Base-by-base conservation (phyloP, 768 basidiomycete genomes). In the Cystobasidium tubakii region DNA sequence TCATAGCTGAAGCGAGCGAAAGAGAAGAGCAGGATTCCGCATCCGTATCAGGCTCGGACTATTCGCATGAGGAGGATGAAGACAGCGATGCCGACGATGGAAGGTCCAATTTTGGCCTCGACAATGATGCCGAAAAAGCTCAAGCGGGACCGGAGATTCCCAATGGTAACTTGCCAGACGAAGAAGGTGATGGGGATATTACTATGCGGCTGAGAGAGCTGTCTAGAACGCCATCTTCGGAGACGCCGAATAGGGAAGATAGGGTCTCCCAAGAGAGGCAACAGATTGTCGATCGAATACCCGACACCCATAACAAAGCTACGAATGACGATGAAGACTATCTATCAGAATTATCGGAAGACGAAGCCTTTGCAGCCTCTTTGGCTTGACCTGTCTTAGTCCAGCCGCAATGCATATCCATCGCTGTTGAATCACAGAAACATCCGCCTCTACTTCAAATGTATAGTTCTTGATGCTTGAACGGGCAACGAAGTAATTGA, bases 311-410 rank as follows among this genome's bases (percentile, higher is more conserved):
- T 9, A 12, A 29, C 6, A n/a, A 65, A 15, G 63, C 36, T 25
- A 29, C 46, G 21, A 50, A 39, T 46, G 63, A 65, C 39, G 63
- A 65, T 36, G 63, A 65, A 25, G 63, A 65, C 7, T 65, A 65
- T n/a, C 25, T 39, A 2, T 65, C 63, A 13, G 63, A 65, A 23
- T 36, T 65, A 15, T 65, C 63, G 3, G 63, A 65, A 25, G 63
- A 65, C 15, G 63, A 65, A 46, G 63, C 63, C 4, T 25, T 65
- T 27, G 63, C 63, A 3, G 63, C 63, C 23, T 27, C 27, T 17
- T 23, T 65, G 34, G 63, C 63, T 7, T 65, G 25, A 60, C 10
- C 53, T 54, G 6, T n/a, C 27, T 7, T n/a, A 7, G 39, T 6
- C 7, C 39, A 39, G 39, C 6, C n/a, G n/a, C n/a, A n/a, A n/a